Conservation (phyloP, 768 basidiomycete genomes). For the Boletus barrowsii region DNA sequence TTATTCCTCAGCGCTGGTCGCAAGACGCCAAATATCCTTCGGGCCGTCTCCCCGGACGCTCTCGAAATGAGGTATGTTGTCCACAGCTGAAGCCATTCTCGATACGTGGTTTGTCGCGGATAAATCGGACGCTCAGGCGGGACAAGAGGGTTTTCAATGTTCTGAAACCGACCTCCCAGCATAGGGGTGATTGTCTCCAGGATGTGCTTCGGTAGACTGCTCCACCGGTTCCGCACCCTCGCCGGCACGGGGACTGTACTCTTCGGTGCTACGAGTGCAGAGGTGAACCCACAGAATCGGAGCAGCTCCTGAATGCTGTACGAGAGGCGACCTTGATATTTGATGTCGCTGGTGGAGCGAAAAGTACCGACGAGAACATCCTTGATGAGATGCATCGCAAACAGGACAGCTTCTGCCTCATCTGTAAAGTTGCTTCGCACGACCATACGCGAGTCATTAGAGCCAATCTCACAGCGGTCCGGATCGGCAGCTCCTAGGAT, state of each 20-base stretch:
- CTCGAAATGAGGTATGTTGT: constrained; percentile 73
- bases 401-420: constrained; percentile 68
- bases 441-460: constrained; percentile 60
- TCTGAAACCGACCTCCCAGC: constrained; percentile 63
- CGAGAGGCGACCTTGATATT: constrained; percentile 84
- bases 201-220: constrained; percentile 73
- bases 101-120: constrained; percentile 69
- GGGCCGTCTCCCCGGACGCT: constrained; percentile 55
- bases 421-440: constrained; percentile 80
- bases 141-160: constrained; percentile 42
- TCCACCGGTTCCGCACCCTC: constrained; percentile 77
- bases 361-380: constrained; percentile 88
- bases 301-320: constrained; percentile 91
- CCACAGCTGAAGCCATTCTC: constrained; percentile 96
- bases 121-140: constrained; percentile 73
- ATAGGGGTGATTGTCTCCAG: constrained; percentile 84
- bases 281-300: constrained; percentile 81
- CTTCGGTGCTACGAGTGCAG: constrained; percentile 61
- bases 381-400: constrained; percentile 82
- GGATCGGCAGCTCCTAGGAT: constrained; percentile 93
- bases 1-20: constrained; percentile 75
- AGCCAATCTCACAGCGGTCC: constrained; percentile 75
- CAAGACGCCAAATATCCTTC: constrained; percentile 74
- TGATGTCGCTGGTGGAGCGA: constrained; percentile 90
- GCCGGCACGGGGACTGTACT: constrained; percentile 50